phyloP scores from a whole-genome alignment of 2,329 filamentous ascomycete species.

The Fusarium keratoplasticum region DNA sequence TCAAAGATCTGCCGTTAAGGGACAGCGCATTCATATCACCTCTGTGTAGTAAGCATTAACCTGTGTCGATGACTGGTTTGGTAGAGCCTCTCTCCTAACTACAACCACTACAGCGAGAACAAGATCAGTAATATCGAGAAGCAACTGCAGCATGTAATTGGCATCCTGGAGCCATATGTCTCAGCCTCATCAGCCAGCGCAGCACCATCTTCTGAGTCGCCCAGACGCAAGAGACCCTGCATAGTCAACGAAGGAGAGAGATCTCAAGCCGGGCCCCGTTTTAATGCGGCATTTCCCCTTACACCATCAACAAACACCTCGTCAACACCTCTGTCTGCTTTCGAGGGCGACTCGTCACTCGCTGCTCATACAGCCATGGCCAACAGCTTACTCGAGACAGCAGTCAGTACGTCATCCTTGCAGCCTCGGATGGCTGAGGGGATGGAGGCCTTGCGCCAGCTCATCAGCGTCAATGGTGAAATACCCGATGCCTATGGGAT shows the following conservation, averaged over 20 bases:
- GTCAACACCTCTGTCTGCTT: not conserved
- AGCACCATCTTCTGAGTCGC: not conserved
- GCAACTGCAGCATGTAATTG: constrained; percentile 4
- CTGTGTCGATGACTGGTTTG: not conserved
- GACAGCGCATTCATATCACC: constrained; percentile 1
- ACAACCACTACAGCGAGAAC: not conserved
- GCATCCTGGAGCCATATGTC: not conserved
- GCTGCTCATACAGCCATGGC: constrained; percentile 3
- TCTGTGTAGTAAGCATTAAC: not conserved
- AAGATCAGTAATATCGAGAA: constrained; percentile 2
- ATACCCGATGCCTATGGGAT: constrained; percentile 2
- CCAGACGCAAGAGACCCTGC: not conserved
- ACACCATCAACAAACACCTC: not conserved
- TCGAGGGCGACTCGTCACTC: not conserved
- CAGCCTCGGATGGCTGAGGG: not conserved
- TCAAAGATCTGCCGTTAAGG: not conserved
- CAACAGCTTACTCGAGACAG: not conserved
- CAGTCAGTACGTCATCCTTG: not conserved
- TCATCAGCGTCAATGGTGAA: not conserved
- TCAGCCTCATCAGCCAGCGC: not conserved
- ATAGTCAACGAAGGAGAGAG: not conserved
- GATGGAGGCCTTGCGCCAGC: not conserved
- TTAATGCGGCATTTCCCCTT: not conserved
- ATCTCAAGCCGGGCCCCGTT: not conserved
- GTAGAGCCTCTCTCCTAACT: not conserved